phyloP scores from a whole-genome alignment of 768 basidiomycete species.

The Hygrophoropsis aurantiaca region DNA sequence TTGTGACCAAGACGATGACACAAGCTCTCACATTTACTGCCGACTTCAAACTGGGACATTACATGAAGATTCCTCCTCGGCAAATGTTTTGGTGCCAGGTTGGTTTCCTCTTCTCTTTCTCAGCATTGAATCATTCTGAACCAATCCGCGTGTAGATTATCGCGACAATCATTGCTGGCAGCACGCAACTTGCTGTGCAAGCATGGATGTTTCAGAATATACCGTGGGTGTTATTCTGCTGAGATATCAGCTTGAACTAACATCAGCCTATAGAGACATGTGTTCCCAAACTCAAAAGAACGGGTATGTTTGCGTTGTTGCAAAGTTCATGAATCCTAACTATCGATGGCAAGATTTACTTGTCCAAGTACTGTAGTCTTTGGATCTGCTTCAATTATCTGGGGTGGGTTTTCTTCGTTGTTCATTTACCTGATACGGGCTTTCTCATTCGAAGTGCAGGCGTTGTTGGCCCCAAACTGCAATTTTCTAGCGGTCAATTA shows the following conservation, averaged over 20 bases:
- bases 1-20: conserved; percentile 23
- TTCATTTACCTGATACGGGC: conserved; percentile 3
- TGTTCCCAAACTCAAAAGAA: conserved; percentile 46
- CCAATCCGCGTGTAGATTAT: conserved; percentile 42
- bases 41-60: conserved; percentile 81
- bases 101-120: background rate
- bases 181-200: conserved; percentile 74
- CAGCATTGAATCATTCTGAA: background rate
- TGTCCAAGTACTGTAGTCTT: conserved; percentile 56
- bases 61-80: conserved; percentile 61
- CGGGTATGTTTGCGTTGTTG: conserved; percentile 13
- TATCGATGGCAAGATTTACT: conserved; percentile 35
- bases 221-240: conserved; percentile 38
- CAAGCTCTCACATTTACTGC: conserved; percentile 64
- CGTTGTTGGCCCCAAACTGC: conserved; percentile 60
- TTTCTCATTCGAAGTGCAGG: conserved; percentile 41
- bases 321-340: background rate
- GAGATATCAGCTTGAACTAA: background rate
- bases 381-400: conserved; percentile 57
- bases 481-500: conserved; percentile 54
- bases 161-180: conserved; percentile 67
- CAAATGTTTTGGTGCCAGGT: conserved; percentile 74
- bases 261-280: conserved; percentile 37
- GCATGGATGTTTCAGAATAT: conserved; percentile 67
- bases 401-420: conserved; percentile 21